Evolutionary conservation across 768 basidiomycete species (phyloP).

Genomic region (Hysterangium stoloniferum): DNA sequence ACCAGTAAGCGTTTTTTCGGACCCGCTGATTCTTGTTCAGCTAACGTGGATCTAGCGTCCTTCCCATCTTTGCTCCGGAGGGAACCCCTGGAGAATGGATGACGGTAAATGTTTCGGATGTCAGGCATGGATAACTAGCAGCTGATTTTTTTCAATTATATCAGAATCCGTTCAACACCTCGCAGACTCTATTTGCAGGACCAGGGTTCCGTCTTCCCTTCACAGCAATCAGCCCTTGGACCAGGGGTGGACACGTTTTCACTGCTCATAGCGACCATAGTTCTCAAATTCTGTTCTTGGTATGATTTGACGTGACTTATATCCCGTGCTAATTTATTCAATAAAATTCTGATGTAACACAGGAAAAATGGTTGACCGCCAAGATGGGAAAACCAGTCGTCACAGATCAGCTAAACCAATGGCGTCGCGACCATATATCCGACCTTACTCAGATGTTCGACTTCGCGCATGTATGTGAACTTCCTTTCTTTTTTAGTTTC

Average conservation of each 20-base stretch:
- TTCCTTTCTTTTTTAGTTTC: not conserved
- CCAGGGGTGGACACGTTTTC: slow-evolving; percentile 15
- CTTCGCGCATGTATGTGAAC: slow-evolving; percentile 11
- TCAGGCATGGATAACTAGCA: not conserved
- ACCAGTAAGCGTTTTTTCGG: slow-evolving; percentile 4
- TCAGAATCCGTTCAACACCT: slow-evolving; percentile 5
- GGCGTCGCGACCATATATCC: slow-evolving; percentile 16
- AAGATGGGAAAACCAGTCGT: slow-evolving; percentile 5
- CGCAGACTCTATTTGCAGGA: slow-evolving; percentile 5
- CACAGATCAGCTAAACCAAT: slow-evolving; percentile 11
- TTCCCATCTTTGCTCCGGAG: slow-evolving; percentile 4
- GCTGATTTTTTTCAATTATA: not conserved
- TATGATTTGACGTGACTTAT: not conserved
- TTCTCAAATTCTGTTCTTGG: slow-evolving; percentile 9
- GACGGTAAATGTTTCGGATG: not conserved
- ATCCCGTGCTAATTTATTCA: too few species aligned
- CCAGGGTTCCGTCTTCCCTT: slow-evolving; percentile 16
- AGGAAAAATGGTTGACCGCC: slow-evolving; percentile 15
- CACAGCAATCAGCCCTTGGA: slow-evolving; percentile 13
- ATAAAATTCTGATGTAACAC: not conserved
- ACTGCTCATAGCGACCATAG: slow-evolving; percentile 14
- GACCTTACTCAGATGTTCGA: slow-evolving; percentile 15
- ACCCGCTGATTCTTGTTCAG: not conserved
- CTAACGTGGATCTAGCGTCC: not conserved
- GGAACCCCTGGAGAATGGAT: slow-evolving; percentile 14